Evolutionary conservation across 169 alveolate species (phyloP).

Genomic region (Plasmodium blacklocki): DNA sequence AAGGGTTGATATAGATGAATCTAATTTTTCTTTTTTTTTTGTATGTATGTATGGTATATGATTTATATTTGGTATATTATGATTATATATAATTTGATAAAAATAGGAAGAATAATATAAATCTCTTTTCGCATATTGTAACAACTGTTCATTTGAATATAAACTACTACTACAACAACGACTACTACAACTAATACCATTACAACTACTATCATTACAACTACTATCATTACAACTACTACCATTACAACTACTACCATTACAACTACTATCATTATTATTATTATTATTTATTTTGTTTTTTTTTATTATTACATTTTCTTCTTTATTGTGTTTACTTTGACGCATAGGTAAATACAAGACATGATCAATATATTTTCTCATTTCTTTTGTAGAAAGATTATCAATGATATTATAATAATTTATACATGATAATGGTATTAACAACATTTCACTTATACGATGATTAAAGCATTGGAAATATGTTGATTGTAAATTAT

Average conservation of each 20-base stretch:
- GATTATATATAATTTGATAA: conserved; percentile 40
- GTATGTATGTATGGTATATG: neutral
- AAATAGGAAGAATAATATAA: neutral
- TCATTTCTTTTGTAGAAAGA: neutral
- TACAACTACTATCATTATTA: neutral
- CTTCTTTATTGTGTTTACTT: too few species aligned
- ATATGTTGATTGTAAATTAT: conserved; percentile 7
- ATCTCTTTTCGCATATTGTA: neutral
- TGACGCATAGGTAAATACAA: neutral
- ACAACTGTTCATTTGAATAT: too few species aligned
- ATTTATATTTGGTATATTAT: neutral
- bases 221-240: neutral
- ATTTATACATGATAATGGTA: conserved; percentile 31
- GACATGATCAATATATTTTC: conserved; percentile 9
- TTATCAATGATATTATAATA: neutral
- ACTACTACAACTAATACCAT: neutral
- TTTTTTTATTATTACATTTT: conserved; percentile 11
- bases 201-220: neutral
- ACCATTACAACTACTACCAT: neutral
- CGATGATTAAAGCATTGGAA: conserved; percentile 65
- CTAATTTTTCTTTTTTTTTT: neutral
- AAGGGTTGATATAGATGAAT: too few species aligned
- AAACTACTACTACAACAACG: neutral
- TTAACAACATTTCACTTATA: conserved; percentile 56
- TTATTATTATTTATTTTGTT: neutral